A percentile compares a stretch with the other conserved stretches of the same genome.
phyloP scores from a whole-genome alignment of 2,329 filamentous ascomycete species.

The Pestalotiopsis sp. region DNA sequence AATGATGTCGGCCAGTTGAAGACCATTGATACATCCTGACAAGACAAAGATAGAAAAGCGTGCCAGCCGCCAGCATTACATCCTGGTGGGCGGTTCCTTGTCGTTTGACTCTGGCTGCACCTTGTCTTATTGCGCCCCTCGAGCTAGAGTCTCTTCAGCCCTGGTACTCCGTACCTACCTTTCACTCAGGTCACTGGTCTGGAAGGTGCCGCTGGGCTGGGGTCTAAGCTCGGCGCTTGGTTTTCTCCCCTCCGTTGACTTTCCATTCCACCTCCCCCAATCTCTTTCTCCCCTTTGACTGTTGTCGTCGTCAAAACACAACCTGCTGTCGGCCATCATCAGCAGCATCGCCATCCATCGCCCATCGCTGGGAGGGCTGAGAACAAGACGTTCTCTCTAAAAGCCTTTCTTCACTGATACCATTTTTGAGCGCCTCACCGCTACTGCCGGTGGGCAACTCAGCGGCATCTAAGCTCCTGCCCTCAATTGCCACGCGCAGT shows the following conservation, averaged over 20 bases:
- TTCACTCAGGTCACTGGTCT: neutral
- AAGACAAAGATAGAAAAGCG: neutral
- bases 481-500: neutral
- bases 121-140: neutral
- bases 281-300: conserved; percentile 1
- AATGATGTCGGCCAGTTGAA: neutral
- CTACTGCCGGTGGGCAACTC: neutral
- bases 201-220: neutral
- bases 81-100: neutral
- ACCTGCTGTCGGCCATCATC: neutral
- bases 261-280: conserved; percentile 5
- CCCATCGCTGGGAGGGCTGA: neutral
- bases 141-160: neutral
- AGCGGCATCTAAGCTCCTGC: neutral
- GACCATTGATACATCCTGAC: neutral
- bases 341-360: neutral
- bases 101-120: neutral
- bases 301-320: conserved; percentile 3
- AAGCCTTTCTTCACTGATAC: neutral
- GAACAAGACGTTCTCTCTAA: neutral
- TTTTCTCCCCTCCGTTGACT: conserved; percentile 5
- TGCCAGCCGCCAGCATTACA: neutral
- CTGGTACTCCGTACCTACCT: neutral
- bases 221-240: neutral
- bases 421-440: neutral